These are phyloP conservation scores for Vanderwaltozyma yarrowii DNA, from an alignment of 805 yeast genomes.

Conservation along the genomic window DNA sequence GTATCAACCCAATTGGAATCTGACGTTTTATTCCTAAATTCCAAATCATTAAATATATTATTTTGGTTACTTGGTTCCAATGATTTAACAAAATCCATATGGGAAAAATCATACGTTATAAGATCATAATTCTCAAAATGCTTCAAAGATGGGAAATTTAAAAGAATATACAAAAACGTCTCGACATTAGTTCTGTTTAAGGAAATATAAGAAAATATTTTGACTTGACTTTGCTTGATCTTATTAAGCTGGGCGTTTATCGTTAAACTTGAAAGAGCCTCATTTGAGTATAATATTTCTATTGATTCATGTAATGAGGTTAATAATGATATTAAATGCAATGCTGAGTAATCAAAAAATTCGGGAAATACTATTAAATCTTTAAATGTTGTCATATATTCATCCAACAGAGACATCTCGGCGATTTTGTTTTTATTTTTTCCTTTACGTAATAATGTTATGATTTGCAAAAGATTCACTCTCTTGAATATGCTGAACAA, in stretches of 20 bases:
- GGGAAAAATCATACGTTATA: conserved; percentile 16
- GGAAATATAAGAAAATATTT: conserved; percentile 6
- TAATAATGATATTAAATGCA: conserved; percentile 9
- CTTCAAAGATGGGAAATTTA: conserved; percentile 15
- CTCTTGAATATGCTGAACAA: conserved; percentile 20
- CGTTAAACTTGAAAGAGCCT: background rate
- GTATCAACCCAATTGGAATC: conserved; percentile 7
- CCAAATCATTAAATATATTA: background rate
- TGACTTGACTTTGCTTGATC: conserved; percentile 1
- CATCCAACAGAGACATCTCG: conserved; percentile 23
- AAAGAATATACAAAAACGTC: conserved; percentile 13
- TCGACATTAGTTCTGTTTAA: conserved; percentile 11
- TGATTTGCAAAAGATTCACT: conserved; percentile 26
- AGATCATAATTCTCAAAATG: conserved; percentile 8
- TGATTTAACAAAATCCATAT: conserved; percentile 9
- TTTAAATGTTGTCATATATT: conserved; percentile 23
- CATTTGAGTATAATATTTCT: conserved; percentile 5
- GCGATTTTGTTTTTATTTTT: conserved; percentile 5
- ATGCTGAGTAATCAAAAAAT: conserved; percentile 16
- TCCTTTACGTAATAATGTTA: conserved; percentile 15
- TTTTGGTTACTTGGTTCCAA: conserved; percentile 3
- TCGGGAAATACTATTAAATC: conserved; percentile 28
- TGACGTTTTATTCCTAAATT: background rate
- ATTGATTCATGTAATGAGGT: conserved; percentile 13
- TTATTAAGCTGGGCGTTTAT: background rate